Evolutionary conservation across 2,329 filamentous ascomycete species (phyloP), one percentile per base, ranked within the genome.

Genomic region (Sarocladiaceae sp.): DNA sequence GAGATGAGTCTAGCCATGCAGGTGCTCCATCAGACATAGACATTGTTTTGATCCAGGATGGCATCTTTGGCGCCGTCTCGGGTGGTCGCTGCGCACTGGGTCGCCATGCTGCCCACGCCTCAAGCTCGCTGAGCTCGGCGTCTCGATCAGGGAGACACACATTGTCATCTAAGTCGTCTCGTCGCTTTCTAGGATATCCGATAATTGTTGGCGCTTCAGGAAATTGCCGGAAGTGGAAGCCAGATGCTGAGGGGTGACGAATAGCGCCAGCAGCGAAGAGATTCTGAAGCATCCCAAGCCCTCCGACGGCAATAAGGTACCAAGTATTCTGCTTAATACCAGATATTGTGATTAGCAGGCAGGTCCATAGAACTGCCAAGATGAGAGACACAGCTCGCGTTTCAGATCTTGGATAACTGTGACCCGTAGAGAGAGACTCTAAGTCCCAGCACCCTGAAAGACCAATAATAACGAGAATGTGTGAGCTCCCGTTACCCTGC

Each of bases 201-300:
- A 44, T n/a, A 23, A 44, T 44, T 4, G 18, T 23, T 11, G 18
- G 39, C 4, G 23, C 39, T 6, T 8, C n/a, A 20, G 39, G 5
- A n/a, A 22, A 44, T 4, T 18, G 8, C 18, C 11, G 12, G 11
- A 44, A 12, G 11, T 44, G 39, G 18, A 44, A 23, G 10, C 67
- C 66, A 50, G 64, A 63, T 3, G 60, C 59, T n/a, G 60, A 46
- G 0, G 69, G 64, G 2, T 51, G 44, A 3, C 67, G 60, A 33
- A 57, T 54, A 29, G 54, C 57, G 8, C 61, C 68, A 0, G 69
- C 69, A 3, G 69, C 64, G 48, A 61, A 60, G 13, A 68, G 60
- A 53, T 73, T 74, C 53, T 74, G 70, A 1, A 71, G 35, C 53
- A 71, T 70, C 13, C 71, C 72, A 20, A 73, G 56, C 3, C 61